Evolutionary conservation across 164 flowering plant genomes (phyloP), one percentile per base, ranked within the genome.

Genomic region (Cinnamomum micranthum): DNA sequence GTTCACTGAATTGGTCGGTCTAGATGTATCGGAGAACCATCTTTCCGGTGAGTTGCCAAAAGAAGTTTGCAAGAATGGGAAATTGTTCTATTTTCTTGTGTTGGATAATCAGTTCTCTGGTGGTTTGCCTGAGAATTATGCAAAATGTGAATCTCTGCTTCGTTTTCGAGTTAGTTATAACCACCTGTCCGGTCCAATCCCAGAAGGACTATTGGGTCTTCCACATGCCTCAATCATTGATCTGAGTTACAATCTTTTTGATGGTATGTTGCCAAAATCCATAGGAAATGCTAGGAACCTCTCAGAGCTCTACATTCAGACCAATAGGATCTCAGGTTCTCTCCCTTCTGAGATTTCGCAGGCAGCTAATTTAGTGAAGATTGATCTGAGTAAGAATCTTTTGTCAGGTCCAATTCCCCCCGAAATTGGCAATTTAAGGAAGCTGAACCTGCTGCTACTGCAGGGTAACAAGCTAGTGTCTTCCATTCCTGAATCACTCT

Each of bases 151-250:
- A 75, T 70, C 88, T 50, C 86, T 95, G 24, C 6, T 91, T 27
- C 87, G 99, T 24, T 91, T 95, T 82, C 86, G 99, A 55, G 91
- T 95, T 28, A 90, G 88, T 75, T n/a, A 71, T 71, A 95, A 95
- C 78, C 81, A 68, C 41, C 76, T 95, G 73, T 74, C 77, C 41
- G 99, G 99, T 0, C 23, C 74, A 15, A 84, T 93, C 59, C 98
- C 97, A 0, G 84, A 85, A 74, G 90, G 86, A 23, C 65, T 93
- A 31, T 74, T 92, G 12, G 84, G 83, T 71, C 93, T 95, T 67
- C 97, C 98, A 10, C 90, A 85, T 80, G 93, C 76, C 25, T 91
- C 90, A 6, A 91, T 95, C 69, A 80, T 95, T 62, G 98, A 95
- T 80, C 75, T 95, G 79, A 75, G 77, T 71, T 80, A 74, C 74